Percentiles rank a stretch among this genome's conserved stretches.
Evolutionary conservation across 169 alveolate genomes (phyloP).

Genomic region (Plasmodium sp.): DNA sequence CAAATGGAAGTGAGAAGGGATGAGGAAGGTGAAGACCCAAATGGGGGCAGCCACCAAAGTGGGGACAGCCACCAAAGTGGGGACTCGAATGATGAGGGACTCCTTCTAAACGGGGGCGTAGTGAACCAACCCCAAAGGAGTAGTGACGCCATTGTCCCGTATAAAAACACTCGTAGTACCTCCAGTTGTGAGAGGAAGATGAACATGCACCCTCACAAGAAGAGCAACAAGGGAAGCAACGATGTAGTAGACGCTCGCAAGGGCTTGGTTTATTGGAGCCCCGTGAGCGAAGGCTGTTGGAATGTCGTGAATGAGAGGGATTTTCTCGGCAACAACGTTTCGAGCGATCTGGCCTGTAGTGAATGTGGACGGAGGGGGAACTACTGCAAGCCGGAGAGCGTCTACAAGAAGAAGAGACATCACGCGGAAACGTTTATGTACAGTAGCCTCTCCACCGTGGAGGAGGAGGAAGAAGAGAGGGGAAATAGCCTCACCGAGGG

Average conservation of each 20-base stretch:
- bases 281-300: not conserved
- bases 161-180: not conserved
- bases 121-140: not conserved
- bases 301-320: not conserved
- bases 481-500: not conserved
- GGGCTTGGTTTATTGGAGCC: not conserved
- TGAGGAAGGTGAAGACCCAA: not conserved
- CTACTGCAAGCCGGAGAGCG: no score
- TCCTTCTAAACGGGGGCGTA: not conserved
- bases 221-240: not conserved
- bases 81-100: not conserved
- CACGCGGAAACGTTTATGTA: conserved; percentile 19
- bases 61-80: not conserved
- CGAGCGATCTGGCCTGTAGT: not conserved
- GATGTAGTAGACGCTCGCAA: not conserved
- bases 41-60: not conserved
- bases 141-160: not conserved
- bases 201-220: not conserved
- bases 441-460: not conserved
- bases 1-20: not conserved
- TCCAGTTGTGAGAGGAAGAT: not conserved
- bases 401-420: conserved; percentile 25
- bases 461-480: not conserved
- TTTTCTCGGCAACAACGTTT: not conserved
- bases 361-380: not conserved